These are phyloP conservation scores for Solanum stenotomum DNA, from an alignment of 257 asterid species.

Conservation along the genomic window DNA sequence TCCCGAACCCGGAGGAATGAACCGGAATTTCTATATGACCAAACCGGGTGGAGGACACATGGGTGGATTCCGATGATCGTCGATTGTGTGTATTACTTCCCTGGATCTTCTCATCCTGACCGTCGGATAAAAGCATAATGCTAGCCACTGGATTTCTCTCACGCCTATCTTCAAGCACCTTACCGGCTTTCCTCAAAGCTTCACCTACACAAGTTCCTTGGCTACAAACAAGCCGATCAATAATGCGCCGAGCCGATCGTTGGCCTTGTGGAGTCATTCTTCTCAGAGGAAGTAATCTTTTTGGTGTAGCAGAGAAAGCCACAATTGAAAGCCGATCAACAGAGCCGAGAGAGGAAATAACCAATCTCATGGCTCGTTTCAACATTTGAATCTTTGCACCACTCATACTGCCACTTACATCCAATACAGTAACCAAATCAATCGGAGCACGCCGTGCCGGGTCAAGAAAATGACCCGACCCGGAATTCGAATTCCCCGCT, in stretches of 20 bases:
- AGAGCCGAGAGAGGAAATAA: constrained; percentile 79
- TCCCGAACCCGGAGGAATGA: constrained; percentile 40
- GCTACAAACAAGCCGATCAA: constrained; percentile 59
- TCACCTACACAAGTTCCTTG: constrained; percentile 57
- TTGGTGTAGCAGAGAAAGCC: constrained; percentile 55
- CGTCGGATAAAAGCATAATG: constrained; percentile 68
- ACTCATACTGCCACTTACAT: constrained; percentile 68
- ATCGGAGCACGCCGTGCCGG: constrained; percentile 69
- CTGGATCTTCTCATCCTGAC: constrained; percentile 45
- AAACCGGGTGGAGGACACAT: constrained; percentile 49
- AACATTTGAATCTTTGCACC: constrained; percentile 88
- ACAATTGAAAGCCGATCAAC: constrained; percentile 78
- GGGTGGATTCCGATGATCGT: constrained; percentile 20
- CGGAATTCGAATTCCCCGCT: constrained; percentile 6
- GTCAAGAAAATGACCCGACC: constrained; percentile 13
- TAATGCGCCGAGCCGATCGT: constrained; percentile 42
- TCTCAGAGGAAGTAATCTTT: constrained; percentile 45
- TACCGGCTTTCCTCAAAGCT: constrained; percentile 64
- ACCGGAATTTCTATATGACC: constrained; percentile 84
- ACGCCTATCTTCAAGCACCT: constrained; percentile 73
- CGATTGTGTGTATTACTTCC: constrained; percentile 12
- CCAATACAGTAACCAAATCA: constrained; percentile 78
- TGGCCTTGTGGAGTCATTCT: constrained; percentile 77
- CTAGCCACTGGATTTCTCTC: constrained; percentile 79
- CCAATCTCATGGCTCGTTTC: constrained; percentile 79